These are phyloP conservation scores for Powellomyces hirtus DNA, from an alignment of 192 early-diverging fungal genomes.

Conservation along the genomic window DNA sequence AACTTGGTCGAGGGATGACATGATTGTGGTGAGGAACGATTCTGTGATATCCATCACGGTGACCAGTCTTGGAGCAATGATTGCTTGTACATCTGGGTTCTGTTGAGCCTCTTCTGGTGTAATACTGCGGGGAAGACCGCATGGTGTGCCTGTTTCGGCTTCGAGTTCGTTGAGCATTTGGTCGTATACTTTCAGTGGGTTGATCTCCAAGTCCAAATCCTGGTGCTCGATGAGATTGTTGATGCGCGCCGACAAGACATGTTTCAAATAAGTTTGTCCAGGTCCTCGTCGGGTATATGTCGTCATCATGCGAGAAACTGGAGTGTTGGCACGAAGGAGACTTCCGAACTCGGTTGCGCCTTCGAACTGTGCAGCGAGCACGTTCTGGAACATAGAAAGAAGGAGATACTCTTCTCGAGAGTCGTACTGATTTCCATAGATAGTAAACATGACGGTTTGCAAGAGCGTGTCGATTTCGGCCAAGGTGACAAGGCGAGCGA, in stretches of 20 bases:
- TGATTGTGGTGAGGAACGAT: slow-evolving; percentile 82
- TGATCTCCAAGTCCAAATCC: slow-evolving; percentile 89
- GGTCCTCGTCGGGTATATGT: slow-evolving; percentile 92
- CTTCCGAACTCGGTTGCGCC: slow-evolving; percentile 85
- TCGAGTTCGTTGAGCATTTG: slow-evolving; percentile 79
- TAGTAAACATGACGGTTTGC: slow-evolving; percentile 94
- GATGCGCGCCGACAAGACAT: slow-evolving; percentile 75
- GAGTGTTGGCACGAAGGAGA: slow-evolving; percentile 89
- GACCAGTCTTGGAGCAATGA: slow-evolving; percentile 75
- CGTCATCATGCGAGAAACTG: slow-evolving; percentile 97
- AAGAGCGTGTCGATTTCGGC: slow-evolving; percentile 91
- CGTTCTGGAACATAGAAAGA: slow-evolving; percentile 94
- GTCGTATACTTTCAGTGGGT: slow-evolving; percentile 89
- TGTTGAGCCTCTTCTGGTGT: slow-evolving; percentile 77
- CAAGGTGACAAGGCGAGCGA: slow-evolving; percentile 79
- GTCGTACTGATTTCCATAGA: slow-evolving; percentile 97
- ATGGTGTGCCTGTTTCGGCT: slow-evolving; percentile 58
- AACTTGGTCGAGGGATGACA: slow-evolving; percentile 75
- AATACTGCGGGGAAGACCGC: slow-evolving; percentile 71
- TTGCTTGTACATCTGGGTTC: slow-evolving; percentile 79
- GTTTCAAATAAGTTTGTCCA: slow-evolving; percentile 90
- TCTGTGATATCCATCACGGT: slow-evolving; percentile 86
- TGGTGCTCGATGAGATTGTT: slow-evolving; percentile 74
- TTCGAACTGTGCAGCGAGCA: slow-evolving; percentile 90
- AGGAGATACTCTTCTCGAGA: slow-evolving; percentile 92